These are phyloP conservation scores for Hemileccinum rubropunctum DNA, from an alignment of 768 basidiomycete genomes.

Conservation along the genomic window DNA sequence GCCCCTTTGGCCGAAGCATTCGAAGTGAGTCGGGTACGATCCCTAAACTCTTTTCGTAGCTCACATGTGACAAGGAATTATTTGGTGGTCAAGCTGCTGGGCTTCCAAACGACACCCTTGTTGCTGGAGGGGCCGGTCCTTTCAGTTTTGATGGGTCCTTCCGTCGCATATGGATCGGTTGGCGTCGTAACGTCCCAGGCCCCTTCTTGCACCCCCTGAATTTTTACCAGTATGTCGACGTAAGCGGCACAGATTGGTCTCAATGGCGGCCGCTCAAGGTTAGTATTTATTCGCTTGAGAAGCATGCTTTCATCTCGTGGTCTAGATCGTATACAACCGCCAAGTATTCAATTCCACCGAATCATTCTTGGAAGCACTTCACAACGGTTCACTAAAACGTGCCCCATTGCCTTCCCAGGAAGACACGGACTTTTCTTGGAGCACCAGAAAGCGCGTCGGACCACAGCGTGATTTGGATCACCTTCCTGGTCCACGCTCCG, in stretches of 20 bases:
- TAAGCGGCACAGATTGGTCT: constrained; percentile 49
- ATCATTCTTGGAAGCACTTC: constrained; percentile 52
- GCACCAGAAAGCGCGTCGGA: constrained; percentile 41
- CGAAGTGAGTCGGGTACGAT: constrained; percentile 30
- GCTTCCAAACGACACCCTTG: constrained; percentile 47
- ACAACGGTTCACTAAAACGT: constrained; percentile 49
- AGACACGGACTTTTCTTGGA: constrained; percentile 40
- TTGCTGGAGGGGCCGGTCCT: constrained; percentile 45
- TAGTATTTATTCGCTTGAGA: background rate
- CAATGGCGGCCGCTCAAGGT: constrained; percentile 55
- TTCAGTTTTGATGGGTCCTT: constrained; percentile 61
- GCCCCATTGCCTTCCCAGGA: constrained; percentile 30
- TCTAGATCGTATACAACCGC: constrained; percentile 56
- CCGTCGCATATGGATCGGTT: constrained; percentile 52
- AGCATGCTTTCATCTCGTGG: background rate
- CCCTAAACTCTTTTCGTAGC: background rate
- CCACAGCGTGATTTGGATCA: constrained; percentile 55
- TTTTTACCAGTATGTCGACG: constrained; percentile 57
- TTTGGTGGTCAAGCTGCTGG: constrained; percentile 46
- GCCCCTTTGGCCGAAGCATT: constrained; percentile 40
- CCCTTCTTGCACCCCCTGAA: constrained; percentile 52
- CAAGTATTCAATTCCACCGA: constrained; percentile 49
- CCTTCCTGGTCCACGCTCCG: constrained; percentile 60
- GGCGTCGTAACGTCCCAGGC: constrained; percentile 49
- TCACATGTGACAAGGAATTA: constrained; percentile 38